These are phyloP conservation scores for Rhodotorula sp. DNA, from an alignment of 1,284 basidiomycete species.

Conservation along the genomic window DNA sequence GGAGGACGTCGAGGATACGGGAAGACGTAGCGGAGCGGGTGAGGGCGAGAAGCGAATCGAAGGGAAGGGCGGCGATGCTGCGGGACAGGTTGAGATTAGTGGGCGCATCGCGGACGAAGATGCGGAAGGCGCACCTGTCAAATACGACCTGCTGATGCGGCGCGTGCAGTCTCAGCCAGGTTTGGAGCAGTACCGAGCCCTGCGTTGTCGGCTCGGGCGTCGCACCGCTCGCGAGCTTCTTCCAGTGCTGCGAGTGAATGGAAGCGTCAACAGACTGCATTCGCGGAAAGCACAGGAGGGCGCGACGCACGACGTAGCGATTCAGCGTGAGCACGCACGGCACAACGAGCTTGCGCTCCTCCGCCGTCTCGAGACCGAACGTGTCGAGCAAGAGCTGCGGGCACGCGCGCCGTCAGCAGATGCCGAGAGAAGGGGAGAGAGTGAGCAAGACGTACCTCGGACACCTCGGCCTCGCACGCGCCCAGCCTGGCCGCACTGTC, in stretches of 20 bases:
- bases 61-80: constrained; percentile 59
- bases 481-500: constrained; percentile 63
- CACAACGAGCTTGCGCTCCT: constrained; percentile 60
- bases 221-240: constrained; percentile 34
- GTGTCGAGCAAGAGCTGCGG: constrained; percentile 63
- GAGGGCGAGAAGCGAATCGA: constrained; percentile 65
- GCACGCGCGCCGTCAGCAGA: constrained; percentile 13
- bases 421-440: not conserved
- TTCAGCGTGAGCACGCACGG: constrained; percentile 67
- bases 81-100: not conserved
- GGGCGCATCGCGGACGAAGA: no score
- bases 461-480: constrained; percentile 49
- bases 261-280: constrained; percentile 49
- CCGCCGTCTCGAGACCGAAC: constrained; percentile 60
- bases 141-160: constrained; percentile 68
- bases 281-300: not conserved
- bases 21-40: constrained; percentile 74
- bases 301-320: constrained; percentile 58
- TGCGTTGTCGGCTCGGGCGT: constrained; percentile 65
- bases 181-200: constrained; percentile 80
- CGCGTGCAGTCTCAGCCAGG: constrained; percentile 67
- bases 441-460: constrained; percentile 48
- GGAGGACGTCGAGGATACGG: constrained; percentile 73
- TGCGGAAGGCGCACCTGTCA: constrained; percentile 60
- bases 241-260: constrained; percentile 30